Conservation (phyloP, 345 rosid genomes). For the Clarkia xantiana region DNA sequence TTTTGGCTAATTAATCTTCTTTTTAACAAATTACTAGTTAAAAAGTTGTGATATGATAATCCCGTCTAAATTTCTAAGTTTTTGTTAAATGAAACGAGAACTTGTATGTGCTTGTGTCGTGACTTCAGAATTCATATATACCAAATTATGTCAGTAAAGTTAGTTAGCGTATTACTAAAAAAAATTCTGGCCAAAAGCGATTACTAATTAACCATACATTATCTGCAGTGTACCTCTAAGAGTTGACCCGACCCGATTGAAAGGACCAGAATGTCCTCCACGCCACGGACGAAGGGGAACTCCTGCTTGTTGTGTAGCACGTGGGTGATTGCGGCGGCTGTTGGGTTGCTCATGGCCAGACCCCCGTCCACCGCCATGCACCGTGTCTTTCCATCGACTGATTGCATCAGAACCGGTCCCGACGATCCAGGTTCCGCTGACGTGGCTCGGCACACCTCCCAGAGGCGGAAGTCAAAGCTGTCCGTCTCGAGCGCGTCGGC, state of each 20-base stretch:
- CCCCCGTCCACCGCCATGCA: conserved; percentile 91
- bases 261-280: conserved; percentile 80
- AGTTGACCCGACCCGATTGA: conserved; percentile 79
- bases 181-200: too few relatives aligned
- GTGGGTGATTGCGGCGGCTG: conserved; percentile 92
- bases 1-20: too few relatives aligned
- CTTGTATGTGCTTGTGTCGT: too few relatives aligned
- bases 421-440: conserved; percentile 72
- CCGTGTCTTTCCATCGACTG: conserved; percentile 53
- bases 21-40: too few relatives aligned
- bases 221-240: conserved; percentile 30
- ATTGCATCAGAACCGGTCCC: conserved; percentile 55
- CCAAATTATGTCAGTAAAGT: too few relatives aligned
- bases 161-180: too few relatives aligned
- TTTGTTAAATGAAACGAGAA: too few relatives aligned
- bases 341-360: conserved; percentile 70
- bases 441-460: conserved; percentile 92
- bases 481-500: conserved; percentile 93
- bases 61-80: too few relatives aligned
- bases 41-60: too few relatives aligned
- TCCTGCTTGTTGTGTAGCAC: conserved; percentile 95
- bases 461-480: conserved; percentile 62
- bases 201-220: too few relatives aligned
- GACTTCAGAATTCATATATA: too few relatives aligned
- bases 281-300: conserved; percentile 91